These are phyloP conservation scores for Corylus avellana DNA, from an alignment of 306 rosid genomes.

Conservation along the genomic window DNA sequence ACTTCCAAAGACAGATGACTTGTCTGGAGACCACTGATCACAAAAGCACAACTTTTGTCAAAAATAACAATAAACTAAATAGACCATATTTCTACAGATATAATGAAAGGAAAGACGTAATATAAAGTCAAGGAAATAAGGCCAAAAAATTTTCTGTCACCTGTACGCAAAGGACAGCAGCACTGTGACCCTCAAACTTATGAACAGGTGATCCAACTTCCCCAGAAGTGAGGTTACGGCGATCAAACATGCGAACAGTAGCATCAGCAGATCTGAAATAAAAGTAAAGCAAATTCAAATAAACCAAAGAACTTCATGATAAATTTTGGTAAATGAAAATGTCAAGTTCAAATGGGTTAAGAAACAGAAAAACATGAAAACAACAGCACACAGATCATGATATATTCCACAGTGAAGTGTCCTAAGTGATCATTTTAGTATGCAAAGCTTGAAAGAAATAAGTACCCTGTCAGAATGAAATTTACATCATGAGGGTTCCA, in stretches of 20 bases:
- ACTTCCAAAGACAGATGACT: conserved; percentile 18
- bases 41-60: neutral
- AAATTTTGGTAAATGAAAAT: neutral
- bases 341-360: neutral
- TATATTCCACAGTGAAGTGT: neutral
- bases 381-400: conserved; percentile 2
- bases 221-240: conserved; percentile 65
- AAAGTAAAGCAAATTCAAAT: neutral
- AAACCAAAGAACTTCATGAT: neutral
- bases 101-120: neutral
- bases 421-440: neutral
- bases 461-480: conserved; percentile 87
- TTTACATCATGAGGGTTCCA: conserved; percentile 96
- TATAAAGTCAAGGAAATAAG: neutral
- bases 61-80: conserved; percentile 5
- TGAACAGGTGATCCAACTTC: conserved; percentile 43
- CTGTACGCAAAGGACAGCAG: conserved; percentile 53
- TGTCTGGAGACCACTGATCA: conserved; percentile 20
- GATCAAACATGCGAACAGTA: conserved; percentile 90
- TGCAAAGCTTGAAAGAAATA: conserved; percentile 10
- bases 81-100: neutral
- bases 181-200: conserved; percentile 47
- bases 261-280: conserved; percentile 86
- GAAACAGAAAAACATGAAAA: conserved; percentile 14
- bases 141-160: conserved; percentile 14